Evolutionary conservation across 176 grass and related monocot genomes (phyloP).

Genomic region (Zea mays): DNA sequence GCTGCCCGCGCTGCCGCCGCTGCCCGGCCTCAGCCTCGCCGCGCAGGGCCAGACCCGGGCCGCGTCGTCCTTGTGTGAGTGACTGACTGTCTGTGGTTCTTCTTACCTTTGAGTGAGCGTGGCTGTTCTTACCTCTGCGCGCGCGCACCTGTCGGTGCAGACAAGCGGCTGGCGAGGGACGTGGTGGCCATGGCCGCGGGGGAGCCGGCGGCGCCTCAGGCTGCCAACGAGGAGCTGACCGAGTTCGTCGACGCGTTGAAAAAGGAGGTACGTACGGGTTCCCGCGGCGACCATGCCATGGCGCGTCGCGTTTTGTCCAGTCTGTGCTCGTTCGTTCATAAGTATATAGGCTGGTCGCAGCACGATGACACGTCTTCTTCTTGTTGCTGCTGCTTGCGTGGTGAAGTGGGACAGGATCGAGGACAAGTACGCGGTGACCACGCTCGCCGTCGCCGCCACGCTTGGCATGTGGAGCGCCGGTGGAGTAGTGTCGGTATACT

Average conservation of each 20-base stretch:
- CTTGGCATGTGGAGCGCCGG: slow-evolving; percentile 80
- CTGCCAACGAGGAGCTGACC: slow-evolving; percentile 53
- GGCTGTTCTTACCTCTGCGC: neutral
- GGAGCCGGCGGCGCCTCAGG: slow-evolving; percentile 44
- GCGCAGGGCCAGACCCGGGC: slow-evolving; percentile 50
- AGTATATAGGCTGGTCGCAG: neutral
- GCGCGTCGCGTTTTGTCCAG: neutral
- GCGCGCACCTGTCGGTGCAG: slow-evolving; percentile 27
- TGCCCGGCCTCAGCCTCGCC: slow-evolving; percentile 47
- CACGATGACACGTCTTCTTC: neutral
- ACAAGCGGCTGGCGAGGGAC: slow-evolving; percentile 68
- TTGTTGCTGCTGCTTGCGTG: neutral
- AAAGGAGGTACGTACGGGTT: slow-evolving; percentile 50
- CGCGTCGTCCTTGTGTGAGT: slow-evolving; percentile 62
- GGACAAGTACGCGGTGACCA: slow-evolving; percentile 80
- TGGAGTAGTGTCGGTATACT: slow-evolving; percentile 85
- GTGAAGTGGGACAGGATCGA: slow-evolving; percentile 80
- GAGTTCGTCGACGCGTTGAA: slow-evolving; percentile 64
- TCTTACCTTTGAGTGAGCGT: neutral
- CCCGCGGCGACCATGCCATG: neutral
- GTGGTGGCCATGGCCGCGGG: slow-evolving; percentile 69
- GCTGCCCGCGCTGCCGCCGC: slow-evolving; percentile 54
- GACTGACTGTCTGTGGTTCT: too few species aligned
- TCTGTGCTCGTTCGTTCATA: neutral
- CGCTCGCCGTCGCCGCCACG: slow-evolving; percentile 53